Base-by-base conservation (phyloP, 768 basidiomycete genomes). In the Kwoniella sp. region DNA sequence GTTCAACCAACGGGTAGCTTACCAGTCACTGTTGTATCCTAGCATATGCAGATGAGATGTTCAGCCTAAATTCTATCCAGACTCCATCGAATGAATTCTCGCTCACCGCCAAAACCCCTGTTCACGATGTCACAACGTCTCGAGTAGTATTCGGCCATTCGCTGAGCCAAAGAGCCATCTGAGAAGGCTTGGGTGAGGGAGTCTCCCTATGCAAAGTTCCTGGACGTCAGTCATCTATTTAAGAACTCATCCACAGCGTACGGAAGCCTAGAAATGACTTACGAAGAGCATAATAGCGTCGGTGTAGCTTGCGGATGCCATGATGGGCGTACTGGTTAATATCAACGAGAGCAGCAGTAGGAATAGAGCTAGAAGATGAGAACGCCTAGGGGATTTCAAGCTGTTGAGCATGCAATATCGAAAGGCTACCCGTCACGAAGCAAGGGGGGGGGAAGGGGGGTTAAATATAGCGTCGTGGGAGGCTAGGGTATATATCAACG, bases 81-180 rank as follows among this genome's bases (percentile, higher is more conserved):
- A n/a, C n/a, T n/a, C n/a, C n/a, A n/a, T n/a, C n/a, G n/a, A n/a
- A n/a, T n/a, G n/a, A n/a, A 19, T 4, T 44, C 4, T 10, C 3
- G 58, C 63, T 29, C 85, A 83, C 27, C 79, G 40, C 68, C 65
- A 52, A 88, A 82, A 1, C 93, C 93, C 52, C 92, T 86, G 74
- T 95, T 95, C 66, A 95, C 68, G 21, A 96, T 86, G 73, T 96
- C 93, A 30, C 92, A 79, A 78, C 87, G 90, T 65, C 93, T 83
- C 47, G 84, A 84, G 78, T 95, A 95, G 0, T 83, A 83, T 76
- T 88, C 91, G 44, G 89, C 82, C 56, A 95, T 83, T 53, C 84
- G 83, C 65, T 89, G 86, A 0, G 86, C 87, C 58, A 93, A 83
- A 17, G 89, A 91, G 6, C 79, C 78, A 13, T 63, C 66, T 0